A percentile compares a stretch with the other conserved stretches of the same genome.
phyloP scores from a whole-genome alignment of 164 flowering plant species.

The Vitis rotundifolia region DNA sequence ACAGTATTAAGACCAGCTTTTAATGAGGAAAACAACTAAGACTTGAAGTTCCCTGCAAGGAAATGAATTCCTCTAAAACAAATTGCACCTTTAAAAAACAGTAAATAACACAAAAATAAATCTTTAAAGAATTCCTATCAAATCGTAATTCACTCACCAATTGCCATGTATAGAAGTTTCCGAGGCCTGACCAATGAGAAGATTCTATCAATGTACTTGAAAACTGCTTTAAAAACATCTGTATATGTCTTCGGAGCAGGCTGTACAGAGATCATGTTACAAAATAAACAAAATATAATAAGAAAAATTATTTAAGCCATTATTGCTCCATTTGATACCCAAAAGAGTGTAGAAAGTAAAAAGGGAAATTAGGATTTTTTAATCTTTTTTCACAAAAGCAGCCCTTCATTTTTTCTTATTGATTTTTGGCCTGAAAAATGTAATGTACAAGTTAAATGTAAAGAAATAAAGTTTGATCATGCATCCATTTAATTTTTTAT shows the following conservation, averaged over 20 bases:
- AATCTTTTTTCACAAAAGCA: neutral
- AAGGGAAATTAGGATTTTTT: neutral
- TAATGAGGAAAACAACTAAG: too few species aligned
- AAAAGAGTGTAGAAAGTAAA: neutral
- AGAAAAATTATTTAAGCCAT: neutral
- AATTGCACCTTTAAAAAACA: too few species aligned
- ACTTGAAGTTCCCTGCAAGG: too few species aligned
- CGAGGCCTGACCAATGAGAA: slow-evolving; percentile 47
- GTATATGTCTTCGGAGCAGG: slow-evolving; percentile 34
- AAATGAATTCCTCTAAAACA: too few species aligned
- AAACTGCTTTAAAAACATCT: slow-evolving; percentile 44
- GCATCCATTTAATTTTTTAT: too few species aligned
- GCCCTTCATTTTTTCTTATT: neutral
- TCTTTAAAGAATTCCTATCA: neutral
- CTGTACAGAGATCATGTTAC: slow-evolving; percentile 8
- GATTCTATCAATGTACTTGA: slow-evolving; percentile 45
- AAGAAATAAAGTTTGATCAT: too few species aligned
- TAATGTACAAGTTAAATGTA: too few species aligned
- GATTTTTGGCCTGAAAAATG: too few species aligned
- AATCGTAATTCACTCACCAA: slow-evolving; percentile 33
- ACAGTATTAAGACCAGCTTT: too few species aligned
- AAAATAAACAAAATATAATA: neutral
- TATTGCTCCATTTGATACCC: neutral
- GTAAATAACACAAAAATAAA: too few species aligned
- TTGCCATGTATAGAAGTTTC: slow-evolving; percentile 51